Evolutionary conservation across 2,329 filamentous ascomycete genomes (phyloP).

Genomic region (Apiospora sp.): DNA sequence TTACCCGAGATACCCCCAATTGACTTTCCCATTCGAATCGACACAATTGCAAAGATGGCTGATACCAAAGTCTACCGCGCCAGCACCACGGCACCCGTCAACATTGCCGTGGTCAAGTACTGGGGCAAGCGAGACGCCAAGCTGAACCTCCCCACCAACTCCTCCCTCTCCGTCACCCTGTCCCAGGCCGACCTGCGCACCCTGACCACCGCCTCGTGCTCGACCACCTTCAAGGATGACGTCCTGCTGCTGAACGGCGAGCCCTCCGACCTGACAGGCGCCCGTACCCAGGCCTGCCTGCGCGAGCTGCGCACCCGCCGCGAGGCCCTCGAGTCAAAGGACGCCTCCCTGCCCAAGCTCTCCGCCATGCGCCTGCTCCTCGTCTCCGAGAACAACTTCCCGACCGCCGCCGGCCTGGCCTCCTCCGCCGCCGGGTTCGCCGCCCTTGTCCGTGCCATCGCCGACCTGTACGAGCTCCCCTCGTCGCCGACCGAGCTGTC

Average conservation of each 20-base stretch:
- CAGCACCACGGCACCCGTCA: slow-evolving; percentile 95
- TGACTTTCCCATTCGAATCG: background rate
- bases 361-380: slow-evolving; percentile 80
- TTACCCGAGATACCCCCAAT: slow-evolving; percentile 5
- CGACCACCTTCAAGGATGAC: slow-evolving; percentile 72
- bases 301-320: slow-evolving; percentile 83
- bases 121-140: slow-evolving; percentile 97
- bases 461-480: slow-evolving; percentile 87
- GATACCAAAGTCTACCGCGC: slow-evolving; percentile 78
- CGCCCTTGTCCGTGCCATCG: slow-evolving; percentile 82
- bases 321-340: slow-evolving; percentile 73
- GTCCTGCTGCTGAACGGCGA: slow-evolving; percentile 85
- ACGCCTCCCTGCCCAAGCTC: slow-evolving; percentile 82
- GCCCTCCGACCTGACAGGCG: slow-evolving; percentile 82
- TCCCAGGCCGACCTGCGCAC: slow-evolving; percentile 93
- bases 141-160: slow-evolving; percentile 97
- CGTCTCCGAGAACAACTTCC: slow-evolving; percentile 98
- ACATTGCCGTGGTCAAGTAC: slow-evolving; percentile 99
- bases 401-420: slow-evolving; percentile 89
- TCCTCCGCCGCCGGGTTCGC: slow-evolving; percentile 76
- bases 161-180: slow-evolving; percentile 94
- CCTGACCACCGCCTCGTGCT: slow-evolving; percentile 94
- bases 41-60: slow-evolving; percentile 46
- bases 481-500: slow-evolving; percentile 84
- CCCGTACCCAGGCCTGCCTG: slow-evolving; percentile 94